Evolutionary conservation across 2,329 filamentous ascomycete genomes (phyloP).

Genomic region (Colletotrichum lindemuthianum): DNA sequence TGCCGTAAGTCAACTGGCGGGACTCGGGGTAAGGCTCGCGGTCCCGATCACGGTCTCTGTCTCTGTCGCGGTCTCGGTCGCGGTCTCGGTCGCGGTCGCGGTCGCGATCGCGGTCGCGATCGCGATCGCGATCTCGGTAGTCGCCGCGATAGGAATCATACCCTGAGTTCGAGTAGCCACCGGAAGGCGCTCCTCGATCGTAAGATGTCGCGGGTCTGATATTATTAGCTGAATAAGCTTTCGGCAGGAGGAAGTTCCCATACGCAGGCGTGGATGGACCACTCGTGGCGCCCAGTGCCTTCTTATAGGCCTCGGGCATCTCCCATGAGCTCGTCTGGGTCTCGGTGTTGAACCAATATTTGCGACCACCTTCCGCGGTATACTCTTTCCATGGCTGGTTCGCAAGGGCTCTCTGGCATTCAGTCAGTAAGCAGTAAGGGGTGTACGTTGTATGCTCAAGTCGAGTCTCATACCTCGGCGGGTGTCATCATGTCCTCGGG

Average conservation of each 20-base stretch:
- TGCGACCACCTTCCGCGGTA: constrained; percentile 83
- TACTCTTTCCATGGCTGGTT: constrained; percentile 95
- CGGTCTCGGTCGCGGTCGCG: constrained; percentile 23
- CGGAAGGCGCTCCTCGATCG: constrained; percentile 45
- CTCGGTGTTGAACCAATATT: constrained; percentile 96
- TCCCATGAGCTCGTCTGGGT: constrained; percentile 95
- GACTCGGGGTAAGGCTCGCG: constrained; percentile 60
- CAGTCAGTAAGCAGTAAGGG: constrained; percentile 39
- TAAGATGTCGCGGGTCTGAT: constrained; percentile 53
- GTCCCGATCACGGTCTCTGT: constrained; percentile 39
- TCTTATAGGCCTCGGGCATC: constrained; percentile 86
- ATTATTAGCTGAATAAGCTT: constrained; percentile 31
- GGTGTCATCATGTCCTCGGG: constrained; percentile 88
- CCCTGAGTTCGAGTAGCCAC: constrained; percentile 48
- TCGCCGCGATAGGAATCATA: constrained; percentile 53
- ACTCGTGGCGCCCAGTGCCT: constrained; percentile 71
- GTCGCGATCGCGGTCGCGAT: constrained; percentile 47
- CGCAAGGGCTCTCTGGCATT: constrained; percentile 75
- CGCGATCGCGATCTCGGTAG: constrained; percentile 44
- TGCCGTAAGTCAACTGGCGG: constrained; percentile 67
- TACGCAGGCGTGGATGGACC: constrained; percentile 57
- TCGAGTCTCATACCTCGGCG: constrained; percentile 71
- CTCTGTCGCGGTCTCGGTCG: no score
- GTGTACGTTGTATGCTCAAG: constrained; percentile 24
- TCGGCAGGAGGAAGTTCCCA: constrained; percentile 35